Conservation (phyloP, 1,139 yeast species). For the Saccharomyces pastorianus region DNA sequence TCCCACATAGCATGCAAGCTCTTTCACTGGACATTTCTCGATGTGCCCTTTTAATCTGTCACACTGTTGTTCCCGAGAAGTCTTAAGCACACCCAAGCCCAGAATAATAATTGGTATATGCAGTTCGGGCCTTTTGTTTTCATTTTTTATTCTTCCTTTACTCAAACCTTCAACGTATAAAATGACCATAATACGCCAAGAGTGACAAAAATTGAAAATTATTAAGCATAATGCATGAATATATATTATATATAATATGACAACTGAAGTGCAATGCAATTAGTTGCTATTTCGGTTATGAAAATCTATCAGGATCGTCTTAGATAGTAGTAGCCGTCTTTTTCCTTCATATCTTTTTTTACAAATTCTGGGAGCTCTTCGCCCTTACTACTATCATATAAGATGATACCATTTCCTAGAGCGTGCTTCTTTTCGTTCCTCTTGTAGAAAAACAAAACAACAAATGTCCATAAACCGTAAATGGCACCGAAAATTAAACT, state of each 20-base stretch:
- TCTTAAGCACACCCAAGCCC: too few relatives aligned
- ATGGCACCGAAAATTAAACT: conserved; percentile 46
- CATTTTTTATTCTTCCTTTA: too few relatives aligned
- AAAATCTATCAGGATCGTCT: conserved; percentile 2
- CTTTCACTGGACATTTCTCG: conserved; percentile 52
- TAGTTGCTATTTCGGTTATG: not conserved
- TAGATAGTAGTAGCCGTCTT: conserved; percentile 27
- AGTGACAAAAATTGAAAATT: too few relatives aligned
- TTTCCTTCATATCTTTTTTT: conserved; percentile 21
- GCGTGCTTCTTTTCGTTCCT: conserved; percentile 49
- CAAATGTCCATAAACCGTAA: conserved; percentile 48
- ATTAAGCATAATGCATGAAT: too few relatives aligned
- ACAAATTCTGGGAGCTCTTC: conserved; percentile 30
- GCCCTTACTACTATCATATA: conserved; percentile 27
- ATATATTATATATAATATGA: too few relatives aligned
- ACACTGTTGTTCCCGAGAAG: too few relatives aligned
- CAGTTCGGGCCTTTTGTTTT: too few relatives aligned
- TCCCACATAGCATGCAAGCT: conserved; percentile 96
- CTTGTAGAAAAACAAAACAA: conserved; percentile 52
- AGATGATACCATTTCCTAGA: conserved; percentile 44
- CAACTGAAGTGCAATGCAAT: not conserved
- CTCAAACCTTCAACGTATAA: not conserved
- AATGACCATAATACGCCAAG: not conserved
- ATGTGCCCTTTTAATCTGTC: not conserved
- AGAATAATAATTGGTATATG: too few relatives aligned